Conservation (phyloP, 176 grass and related monocot genomes). For the Musa beccarii region DNA sequence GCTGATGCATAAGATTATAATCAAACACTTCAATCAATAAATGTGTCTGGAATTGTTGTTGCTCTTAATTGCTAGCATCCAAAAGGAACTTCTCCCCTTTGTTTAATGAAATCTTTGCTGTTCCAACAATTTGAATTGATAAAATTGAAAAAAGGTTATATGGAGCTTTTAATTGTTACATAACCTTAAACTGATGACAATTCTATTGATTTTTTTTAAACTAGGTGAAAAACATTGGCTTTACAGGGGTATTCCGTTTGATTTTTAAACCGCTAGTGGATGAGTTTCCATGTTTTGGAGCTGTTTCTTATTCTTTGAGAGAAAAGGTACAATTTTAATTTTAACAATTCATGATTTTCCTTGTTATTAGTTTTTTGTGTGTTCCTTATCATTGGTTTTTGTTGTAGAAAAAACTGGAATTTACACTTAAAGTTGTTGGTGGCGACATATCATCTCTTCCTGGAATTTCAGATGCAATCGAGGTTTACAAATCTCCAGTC, state of each 20-base stretch:
- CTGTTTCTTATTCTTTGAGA: constrained; percentile 77
- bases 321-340: constrained; percentile 57
- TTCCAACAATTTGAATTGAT: too few species aligned
- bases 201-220: constrained; percentile 1
- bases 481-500: constrained; percentile 35
- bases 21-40: neutral
- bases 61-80: neutral
- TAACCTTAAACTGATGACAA: neutral
- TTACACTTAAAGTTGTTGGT: constrained; percentile 85
- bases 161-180: neutral
- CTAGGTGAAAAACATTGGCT: constrained; percentile 97
- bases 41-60: neutral
- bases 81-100: neutral
- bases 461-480: constrained; percentile 99
- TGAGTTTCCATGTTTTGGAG: constrained; percentile 89
- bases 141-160: neutral
- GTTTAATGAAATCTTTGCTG: too few species aligned
- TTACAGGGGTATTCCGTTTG: constrained; percentile 69
- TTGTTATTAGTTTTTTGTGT: constrained; percentile 6
- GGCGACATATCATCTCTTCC: constrained; percentile 97
- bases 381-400: constrained; percentile 22
- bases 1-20: neutral
- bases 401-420: constrained; percentile 93
- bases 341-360: constrained; percentile 7
- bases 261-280: constrained; percentile 71